Conservation (phyloP, 1,139 yeast genomes). For the Yamadazyma buinensis region DNA sequence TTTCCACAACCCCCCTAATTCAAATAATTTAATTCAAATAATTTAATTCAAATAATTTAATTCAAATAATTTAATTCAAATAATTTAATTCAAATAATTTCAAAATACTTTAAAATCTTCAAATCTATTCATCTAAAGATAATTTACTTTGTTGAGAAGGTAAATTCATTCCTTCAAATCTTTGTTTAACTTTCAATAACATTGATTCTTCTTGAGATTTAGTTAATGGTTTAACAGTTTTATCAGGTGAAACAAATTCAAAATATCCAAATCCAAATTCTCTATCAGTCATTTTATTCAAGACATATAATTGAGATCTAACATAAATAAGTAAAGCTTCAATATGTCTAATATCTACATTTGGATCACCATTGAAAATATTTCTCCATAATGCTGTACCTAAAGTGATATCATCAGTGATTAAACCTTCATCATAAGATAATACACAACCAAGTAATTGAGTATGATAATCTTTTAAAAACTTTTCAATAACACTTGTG, state of each 20-base stretch:
- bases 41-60: no score
- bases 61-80: no score
- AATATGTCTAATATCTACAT: conserved; percentile 76
- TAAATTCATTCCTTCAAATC: conserved; percentile 35
- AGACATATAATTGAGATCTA: conserved; percentile 82
- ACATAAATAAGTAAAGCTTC: conserved; percentile 87
- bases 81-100: no score
- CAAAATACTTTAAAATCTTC: no score
- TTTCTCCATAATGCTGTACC: conserved; percentile 93
- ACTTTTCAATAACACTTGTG: conserved; percentile 80
- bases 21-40: no score
- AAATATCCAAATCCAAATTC: conserved; percentile 92
- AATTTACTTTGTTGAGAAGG: conserved; percentile 65
- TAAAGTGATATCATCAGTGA: conserved; percentile 75
- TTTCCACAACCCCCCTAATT: no score
- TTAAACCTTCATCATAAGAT: conserved; percentile 90
- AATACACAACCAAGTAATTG: conserved; percentile 87
- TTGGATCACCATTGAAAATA: conserved; percentile 79
- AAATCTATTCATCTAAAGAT: conserved; percentile 49
- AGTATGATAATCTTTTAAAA: conserved; percentile 84
- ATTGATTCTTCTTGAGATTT: conserved; percentile 52
- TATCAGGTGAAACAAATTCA: conserved; percentile 80
- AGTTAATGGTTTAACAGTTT: conserved; percentile 70
- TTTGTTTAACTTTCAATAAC: conserved; percentile 36
- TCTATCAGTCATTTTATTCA: conserved; percentile 80